A percentile compares a stretch with the other conserved stretches of the same genome.
phyloP scores from a whole-genome alignment of 345 rosid species.

The Aurinia saxatilis region DNA sequence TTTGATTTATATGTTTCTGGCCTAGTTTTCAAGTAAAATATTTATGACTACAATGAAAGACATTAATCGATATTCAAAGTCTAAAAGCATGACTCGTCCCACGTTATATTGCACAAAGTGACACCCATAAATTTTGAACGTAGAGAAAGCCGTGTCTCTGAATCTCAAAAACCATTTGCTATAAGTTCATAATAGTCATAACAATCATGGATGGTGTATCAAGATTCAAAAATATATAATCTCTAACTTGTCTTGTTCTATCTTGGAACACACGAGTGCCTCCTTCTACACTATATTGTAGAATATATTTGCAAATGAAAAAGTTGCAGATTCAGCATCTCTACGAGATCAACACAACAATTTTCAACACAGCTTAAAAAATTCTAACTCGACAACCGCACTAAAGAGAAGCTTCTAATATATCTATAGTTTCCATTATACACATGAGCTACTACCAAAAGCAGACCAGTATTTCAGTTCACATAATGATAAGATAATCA shows the following conservation, averaged over 20 bases:
- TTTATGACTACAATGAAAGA: too few species aligned
- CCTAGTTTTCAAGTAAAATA: too few species aligned
- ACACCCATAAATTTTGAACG: too few species aligned
- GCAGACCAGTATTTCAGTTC: not conserved
- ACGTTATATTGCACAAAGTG: too few species aligned
- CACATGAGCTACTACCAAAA: not conserved
- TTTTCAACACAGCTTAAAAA: not conserved
- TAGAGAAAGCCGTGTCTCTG: not conserved
- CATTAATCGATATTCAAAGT: too few species aligned
- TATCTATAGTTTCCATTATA: conserved; percentile 8
- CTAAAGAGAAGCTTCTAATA: not conserved
- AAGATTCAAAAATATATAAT: not conserved
- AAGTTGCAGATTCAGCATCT: conserved; percentile 5
- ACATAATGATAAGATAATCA: not conserved
- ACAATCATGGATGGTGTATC: not conserved
- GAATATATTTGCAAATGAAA: not conserved
- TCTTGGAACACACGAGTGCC: not conserved
- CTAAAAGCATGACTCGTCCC: too few species aligned
- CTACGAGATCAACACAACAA: not conserved
- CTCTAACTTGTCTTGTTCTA: not conserved
- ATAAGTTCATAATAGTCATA: not conserved
- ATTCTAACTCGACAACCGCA: not conserved
- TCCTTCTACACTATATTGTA: not conserved
- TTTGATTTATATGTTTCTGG: too few species aligned
- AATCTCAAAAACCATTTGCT: not conserved